A percentile compares a stretch with the other conserved stretches of the same genome.
Conservation (phyloP, 495 filamentous ascomycete species). For the Parathielavia hyrcaniae region DNA sequence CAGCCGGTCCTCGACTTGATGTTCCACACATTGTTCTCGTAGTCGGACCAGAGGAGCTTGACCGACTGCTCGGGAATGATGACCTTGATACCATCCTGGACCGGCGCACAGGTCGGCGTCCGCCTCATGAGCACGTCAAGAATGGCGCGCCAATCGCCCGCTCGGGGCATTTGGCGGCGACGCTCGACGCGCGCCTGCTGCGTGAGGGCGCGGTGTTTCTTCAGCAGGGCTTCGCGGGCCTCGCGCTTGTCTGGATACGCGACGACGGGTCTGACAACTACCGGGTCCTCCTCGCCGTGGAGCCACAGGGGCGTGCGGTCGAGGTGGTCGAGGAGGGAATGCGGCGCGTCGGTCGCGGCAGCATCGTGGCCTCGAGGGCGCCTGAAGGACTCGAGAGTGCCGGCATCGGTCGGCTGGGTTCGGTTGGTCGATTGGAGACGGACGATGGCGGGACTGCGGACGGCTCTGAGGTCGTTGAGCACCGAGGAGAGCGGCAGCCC, state of each 20-base stretch:
- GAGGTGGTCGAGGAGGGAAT: constrained; percentile 20
- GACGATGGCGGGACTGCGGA: neutral
- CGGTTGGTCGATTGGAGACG: neutral
- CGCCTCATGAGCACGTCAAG: constrained; percentile 20
- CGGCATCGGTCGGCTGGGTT: neutral
- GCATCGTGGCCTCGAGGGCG: neutral
- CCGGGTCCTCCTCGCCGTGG: constrained; percentile 17
- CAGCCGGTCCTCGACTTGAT: constrained; percentile 20
- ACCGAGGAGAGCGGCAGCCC: neutral
- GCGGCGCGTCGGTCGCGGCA: neutral
- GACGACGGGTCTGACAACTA: constrained; percentile 23
- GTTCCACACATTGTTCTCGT: constrained; percentile 17
- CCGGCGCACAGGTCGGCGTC: constrained; percentile 17
- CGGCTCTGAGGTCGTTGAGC: neutral
- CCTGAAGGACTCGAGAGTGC: neutral
- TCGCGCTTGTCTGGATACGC: constrained; percentile 19
- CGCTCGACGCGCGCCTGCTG: constrained; percentile 12
- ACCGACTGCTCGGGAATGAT: constrained; percentile 6
- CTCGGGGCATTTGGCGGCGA: neutral
- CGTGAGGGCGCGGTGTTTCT: neutral
- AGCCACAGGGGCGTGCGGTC: constrained; percentile 22
- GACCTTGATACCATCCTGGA: constrained; percentile 17
- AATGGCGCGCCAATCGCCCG: constrained; percentile 27
- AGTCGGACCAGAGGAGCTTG: constrained; percentile 8
- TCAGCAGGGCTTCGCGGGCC: constrained; percentile 5